A percentile compares a stretch with the other conserved stretches of the same genome.
These are phyloP conservation scores for Zarea fungicola DNA, from an alignment of 2,329 filamentous ascomycete genomes.

Conservation along the genomic window DNA sequence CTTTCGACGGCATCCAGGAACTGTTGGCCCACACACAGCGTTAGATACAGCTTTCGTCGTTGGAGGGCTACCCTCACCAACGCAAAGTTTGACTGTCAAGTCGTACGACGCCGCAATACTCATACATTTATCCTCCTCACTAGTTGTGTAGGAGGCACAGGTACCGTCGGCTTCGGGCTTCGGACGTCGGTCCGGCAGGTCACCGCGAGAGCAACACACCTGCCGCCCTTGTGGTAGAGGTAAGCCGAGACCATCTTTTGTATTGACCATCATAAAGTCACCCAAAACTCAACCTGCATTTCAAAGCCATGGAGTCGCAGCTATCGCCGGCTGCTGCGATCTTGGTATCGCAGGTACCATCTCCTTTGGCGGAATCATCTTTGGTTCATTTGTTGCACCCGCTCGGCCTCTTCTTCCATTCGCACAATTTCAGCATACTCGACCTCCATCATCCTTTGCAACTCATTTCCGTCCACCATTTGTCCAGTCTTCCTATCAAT, in stretches of 20 bases:
- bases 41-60: conserved; percentile 21
- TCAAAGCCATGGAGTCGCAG: too few relatives aligned
- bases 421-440: too few relatives aligned
- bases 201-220: conserved; percentile 33
- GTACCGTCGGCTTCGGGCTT: conserved; percentile 26
- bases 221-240: conserved; percentile 26
- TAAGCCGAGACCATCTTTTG: conserved; percentile 21
- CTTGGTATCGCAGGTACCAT: too few relatives aligned
- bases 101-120: conserved; percentile 27
- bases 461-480: too few relatives aligned
- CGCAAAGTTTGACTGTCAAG: conserved; percentile 29
- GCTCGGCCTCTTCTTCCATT: too few relatives aligned
- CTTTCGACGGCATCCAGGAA: conserved; percentile 29
- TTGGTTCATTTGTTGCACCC: too few relatives aligned
- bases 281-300: too few relatives aligned
- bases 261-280: conserved; percentile 33
- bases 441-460: too few relatives aligned
- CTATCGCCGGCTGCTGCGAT: too few relatives aligned
- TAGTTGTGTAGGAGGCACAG: conserved; percentile 24
- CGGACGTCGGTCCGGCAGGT: conserved; percentile 30
- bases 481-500: too few relatives aligned
- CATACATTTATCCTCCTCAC: conserved; percentile 30
- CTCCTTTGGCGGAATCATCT: too few relatives aligned
- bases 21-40: conserved; percentile 38
- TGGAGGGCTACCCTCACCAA: conserved; percentile 26